Evolutionary conservation across 2,329 filamentous ascomycete genomes (phyloP).

Genomic region (Aureobasidium musti): DNA sequence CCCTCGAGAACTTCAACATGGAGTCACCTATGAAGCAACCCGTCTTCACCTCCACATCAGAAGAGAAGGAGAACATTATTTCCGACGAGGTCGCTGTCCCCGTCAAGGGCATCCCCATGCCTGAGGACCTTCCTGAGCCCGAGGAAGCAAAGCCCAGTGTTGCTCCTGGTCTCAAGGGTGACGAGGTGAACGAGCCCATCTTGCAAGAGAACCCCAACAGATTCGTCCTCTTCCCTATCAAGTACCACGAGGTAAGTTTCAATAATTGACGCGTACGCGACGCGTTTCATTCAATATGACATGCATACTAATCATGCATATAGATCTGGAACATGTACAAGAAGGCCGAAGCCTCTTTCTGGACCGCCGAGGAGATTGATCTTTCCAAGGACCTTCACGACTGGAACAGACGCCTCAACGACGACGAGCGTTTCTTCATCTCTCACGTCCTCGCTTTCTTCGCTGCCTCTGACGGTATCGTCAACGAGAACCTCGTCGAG

Average conservation of each 20-base stretch:
- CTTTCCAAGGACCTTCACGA: conserved; percentile 98
- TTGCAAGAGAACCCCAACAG: conserved; percentile 93
- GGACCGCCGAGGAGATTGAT: conserved; percentile 99
- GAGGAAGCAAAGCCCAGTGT: conserved; percentile 53
- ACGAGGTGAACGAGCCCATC: conserved; percentile 83
- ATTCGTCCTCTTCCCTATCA: conserved; percentile 98
- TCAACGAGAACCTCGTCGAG: conserved; percentile 99
- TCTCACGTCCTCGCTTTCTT: conserved; percentile 99
- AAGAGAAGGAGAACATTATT: conserved; percentile 79
- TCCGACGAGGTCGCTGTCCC: conserved; percentile 59
- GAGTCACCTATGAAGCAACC: conserved; percentile 91
- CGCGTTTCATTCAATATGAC: conserved; percentile 60
- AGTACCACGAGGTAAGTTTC: conserved; percentile 91
- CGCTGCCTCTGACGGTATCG: conserved; percentile 96
- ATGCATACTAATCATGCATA: conserved; percentile 45
- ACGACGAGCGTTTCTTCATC: conserved; percentile 97
- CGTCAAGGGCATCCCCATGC: conserved; percentile 54
- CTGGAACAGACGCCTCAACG: conserved; percentile 97
- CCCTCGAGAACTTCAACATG: conserved; percentile 87
- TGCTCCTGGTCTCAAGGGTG: conserved; percentile 57
- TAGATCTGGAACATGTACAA: conserved; percentile 99
- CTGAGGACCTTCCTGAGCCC: conserved; percentile 42
- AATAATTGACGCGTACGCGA: conserved; percentile 52
- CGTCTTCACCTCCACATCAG: conserved; percentile 63
- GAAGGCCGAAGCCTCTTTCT: conserved; percentile 99